A percentile compares a stretch with the other conserved stretches of the same genome.
Conservation (phyloP, 2,329 filamentous ascomycete species). For the Pestalotiopsis sp. region DNA sequence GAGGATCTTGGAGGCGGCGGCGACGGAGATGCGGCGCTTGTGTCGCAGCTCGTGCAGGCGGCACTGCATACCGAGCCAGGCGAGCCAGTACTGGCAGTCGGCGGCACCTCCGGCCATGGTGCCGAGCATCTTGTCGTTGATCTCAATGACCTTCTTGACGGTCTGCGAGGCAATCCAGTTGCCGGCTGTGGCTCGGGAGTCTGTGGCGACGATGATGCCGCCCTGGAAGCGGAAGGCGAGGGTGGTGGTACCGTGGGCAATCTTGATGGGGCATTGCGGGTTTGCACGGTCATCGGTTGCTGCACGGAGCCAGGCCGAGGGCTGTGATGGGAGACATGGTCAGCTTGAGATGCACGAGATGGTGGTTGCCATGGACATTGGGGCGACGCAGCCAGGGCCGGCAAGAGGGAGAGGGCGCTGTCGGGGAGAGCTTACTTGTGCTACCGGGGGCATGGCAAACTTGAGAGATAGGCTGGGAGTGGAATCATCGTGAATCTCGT, state of each 20-base stretch:
- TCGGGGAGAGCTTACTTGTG: slow-evolving; percentile 65
- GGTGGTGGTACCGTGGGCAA: slow-evolving; percentile 97
- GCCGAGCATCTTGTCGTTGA: slow-evolving; percentile 89
- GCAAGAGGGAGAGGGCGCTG: background rate
- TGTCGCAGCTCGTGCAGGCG: slow-evolving; percentile 98
- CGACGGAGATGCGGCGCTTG: slow-evolving; percentile 97
- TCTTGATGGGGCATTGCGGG: slow-evolving; percentile 97
- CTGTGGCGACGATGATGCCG: slow-evolving; percentile 96
- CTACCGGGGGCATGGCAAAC: slow-evolving; percentile 92
- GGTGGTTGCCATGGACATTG: background rate
- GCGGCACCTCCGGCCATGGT: slow-evolving; percentile 99
- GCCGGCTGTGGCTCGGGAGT: slow-evolving; percentile 94
- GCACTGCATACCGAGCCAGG: slow-evolving; percentile 98
- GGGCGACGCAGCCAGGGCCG: background rate
- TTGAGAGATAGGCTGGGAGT: slow-evolving; percentile 81
- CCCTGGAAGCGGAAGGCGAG: slow-evolving; percentile 97
- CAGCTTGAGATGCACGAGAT: background rate
- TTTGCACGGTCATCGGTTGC: slow-evolving; percentile 97
- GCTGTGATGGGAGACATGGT: slow-evolving; percentile 48
- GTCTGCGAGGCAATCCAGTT: slow-evolving; percentile 99
- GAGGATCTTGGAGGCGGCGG: slow-evolving; percentile 96
- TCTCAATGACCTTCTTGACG: slow-evolving; percentile 99
- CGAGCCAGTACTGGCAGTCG: slow-evolving; percentile 99
- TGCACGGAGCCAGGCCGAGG: slow-evolving; percentile 91
- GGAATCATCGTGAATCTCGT: slow-evolving; percentile 70